Base-by-base conservation (phyloP, 495 filamentous ascomycete species). In the Penicillium canescens region DNA sequence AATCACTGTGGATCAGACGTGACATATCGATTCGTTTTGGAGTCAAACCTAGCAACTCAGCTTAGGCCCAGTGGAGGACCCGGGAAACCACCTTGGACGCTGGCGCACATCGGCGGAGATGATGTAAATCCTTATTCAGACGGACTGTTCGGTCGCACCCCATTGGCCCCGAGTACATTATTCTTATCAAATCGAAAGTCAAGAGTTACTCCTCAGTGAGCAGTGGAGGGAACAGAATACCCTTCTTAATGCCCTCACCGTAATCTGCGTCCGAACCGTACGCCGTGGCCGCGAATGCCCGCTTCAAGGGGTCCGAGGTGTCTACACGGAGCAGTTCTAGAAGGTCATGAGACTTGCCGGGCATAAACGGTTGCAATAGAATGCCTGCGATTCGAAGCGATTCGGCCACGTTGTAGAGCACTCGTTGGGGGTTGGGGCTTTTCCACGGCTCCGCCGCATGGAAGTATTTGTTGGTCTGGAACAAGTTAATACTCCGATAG, bases 351-450 rank as follows among this genome's bases (percentile, higher is more conserved):
- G 89, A 78, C 68, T 93, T 96, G n/a, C 69, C 77, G 3, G 94
- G 94, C 80, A 98, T 92, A 63, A 88, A 92, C 3, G 94, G 92
- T 68, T 96, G 93, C 26, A 98, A 73, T 34, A 98, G 73, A 50
- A 98, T 96, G 8, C 86, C 91, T 3, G 74, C 70, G 33, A 97
- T 81, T 18, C 94, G 86, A 38, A 97, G 65, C n/a, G 85, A 81
- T 66, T 98, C 94, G 2, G 84, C 83, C 46, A 78, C 76, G 33
- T 88, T 76, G 65, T 82, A 96, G 38, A 98, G 71, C 37, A 79
- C 75, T 49, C 74, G 66, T 52, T 82, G 71, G 12, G 76, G 54
- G 21, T 81, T 62, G 46, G 79, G 46, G 23, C 62, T 59, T 41
- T 75, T 48, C 88, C 87, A 90, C 5, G 87, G 86, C n/a, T 74